Evolutionary conservation across 1,139 yeast species (phyloP).

Genomic region (Candida smagusa): DNA sequence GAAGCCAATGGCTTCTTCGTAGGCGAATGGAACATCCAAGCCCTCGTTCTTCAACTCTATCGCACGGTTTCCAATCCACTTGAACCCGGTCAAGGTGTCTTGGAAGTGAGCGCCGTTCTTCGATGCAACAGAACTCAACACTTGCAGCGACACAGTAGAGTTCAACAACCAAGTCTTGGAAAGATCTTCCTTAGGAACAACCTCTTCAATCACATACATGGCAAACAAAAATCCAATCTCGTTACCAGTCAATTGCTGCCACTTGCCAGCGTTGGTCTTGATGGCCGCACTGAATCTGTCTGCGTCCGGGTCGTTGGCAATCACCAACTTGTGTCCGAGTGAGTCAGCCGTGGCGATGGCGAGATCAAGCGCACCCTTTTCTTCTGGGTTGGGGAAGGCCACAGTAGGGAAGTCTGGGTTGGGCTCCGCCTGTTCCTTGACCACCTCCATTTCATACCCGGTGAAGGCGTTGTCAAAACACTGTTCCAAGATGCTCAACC

Average conservation of each 20-base stretch:
- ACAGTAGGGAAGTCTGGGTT: constrained; percentile 88
- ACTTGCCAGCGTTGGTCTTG: constrained; percentile 39
- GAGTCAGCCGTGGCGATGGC: constrained; percentile 60
- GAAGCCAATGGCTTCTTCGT: constrained; percentile 94
- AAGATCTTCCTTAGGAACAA: constrained; percentile 25
- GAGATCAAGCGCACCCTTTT: constrained; percentile 79
- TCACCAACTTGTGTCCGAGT: constrained; percentile 48
- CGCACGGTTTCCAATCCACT: constrained; percentile 95
- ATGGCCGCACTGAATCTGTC: constrained; percentile 84
- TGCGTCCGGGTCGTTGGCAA: constrained; percentile 97
- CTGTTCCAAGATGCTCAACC: constrained; percentile 47
- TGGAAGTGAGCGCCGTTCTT: constrained; percentile 57
- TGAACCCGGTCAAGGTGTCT: constrained; percentile 93
- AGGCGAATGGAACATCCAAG: constrained; percentile 77
- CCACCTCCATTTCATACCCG: constrained; percentile 27
- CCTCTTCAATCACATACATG: constrained; percentile 47
- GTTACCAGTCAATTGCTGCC: constrained; percentile 88
- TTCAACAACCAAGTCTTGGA: constrained; percentile 61
- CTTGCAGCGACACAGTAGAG: constrained; percentile 90
- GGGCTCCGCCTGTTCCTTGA: constrained; percentile 63
- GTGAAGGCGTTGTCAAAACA: constrained; percentile 11
- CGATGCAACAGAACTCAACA: constrained; percentile 68
- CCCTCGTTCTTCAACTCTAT: constrained; percentile 67
- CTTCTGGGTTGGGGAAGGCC: constrained; percentile 92
- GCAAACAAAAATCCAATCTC: constrained; percentile 89